Conservation (phyloP, 805 yeast genomes). For the Barnettozyma wickerhamii region DNA sequence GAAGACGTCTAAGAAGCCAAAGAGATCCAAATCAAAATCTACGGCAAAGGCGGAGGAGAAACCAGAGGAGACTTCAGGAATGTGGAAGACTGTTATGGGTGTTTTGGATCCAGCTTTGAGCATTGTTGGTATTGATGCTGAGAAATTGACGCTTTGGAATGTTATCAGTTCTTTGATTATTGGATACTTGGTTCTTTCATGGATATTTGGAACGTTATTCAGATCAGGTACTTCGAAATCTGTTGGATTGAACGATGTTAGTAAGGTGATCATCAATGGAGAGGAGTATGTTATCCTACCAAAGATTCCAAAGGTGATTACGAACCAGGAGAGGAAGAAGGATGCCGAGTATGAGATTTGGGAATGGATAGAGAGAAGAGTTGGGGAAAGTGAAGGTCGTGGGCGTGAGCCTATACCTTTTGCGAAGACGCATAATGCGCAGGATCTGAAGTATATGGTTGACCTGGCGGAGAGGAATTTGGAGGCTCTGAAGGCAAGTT, state of each 20-base stretch:
- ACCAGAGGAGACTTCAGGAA: not conserved
- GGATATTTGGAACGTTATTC: not conserved
- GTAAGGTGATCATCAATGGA: constrained; percentile 21
- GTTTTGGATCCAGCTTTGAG: not conserved
- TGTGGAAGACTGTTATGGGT: not conserved
- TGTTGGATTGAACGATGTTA: constrained; percentile 4
- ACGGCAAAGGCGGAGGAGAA: not conserved
- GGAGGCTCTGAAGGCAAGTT: constrained; percentile 9
- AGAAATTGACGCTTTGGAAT: not conserved
- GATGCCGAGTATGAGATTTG: constrained; percentile 24
- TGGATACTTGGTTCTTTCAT: not conserved
- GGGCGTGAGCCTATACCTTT: not conserved
- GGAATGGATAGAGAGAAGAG: constrained; percentile 26
- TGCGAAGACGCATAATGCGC: constrained; percentile 16
- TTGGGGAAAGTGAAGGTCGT: not conserved
- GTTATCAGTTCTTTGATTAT: not conserved
- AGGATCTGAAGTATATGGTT: constrained; percentile 23
- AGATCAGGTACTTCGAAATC: not conserved
- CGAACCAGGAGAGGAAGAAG: constrained; percentile 2
- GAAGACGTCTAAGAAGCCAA: constrained; percentile 13
- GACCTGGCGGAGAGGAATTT: constrained; percentile 19
- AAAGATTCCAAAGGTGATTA: constrained; percentile 9
- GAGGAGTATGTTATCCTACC: constrained; percentile 22
- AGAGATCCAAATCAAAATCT: constrained; percentile 3
- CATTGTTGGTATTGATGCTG: not conserved